A percentile compares a stretch with the other conserved stretches of the same genome.
phyloP scores from a whole-genome alignment of 345 rosid genomes.

The Lenwebbia sp. region DNA sequence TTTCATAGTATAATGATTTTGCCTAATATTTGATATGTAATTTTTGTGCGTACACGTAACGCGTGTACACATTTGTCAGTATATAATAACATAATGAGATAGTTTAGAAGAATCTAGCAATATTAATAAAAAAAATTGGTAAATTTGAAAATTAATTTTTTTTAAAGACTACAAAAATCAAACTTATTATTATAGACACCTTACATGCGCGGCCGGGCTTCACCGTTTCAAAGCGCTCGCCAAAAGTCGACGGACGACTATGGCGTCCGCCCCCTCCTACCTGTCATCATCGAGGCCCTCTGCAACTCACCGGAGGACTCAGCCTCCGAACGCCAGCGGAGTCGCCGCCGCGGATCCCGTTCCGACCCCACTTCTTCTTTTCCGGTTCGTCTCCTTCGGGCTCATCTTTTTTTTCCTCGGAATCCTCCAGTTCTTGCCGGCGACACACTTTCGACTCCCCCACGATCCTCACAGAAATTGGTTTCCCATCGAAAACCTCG shows the following conservation, averaged over 20 bases:
- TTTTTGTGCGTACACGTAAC: too few relatives aligned
- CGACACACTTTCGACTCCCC: conserved; percentile 29
- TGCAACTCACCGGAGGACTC: neutral
- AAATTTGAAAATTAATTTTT: too few relatives aligned
- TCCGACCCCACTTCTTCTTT: conserved; percentile 7
- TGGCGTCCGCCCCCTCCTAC: neutral
- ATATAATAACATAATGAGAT: too few relatives aligned
- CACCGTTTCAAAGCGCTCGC: too few relatives aligned
- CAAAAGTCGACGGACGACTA: too few relatives aligned
- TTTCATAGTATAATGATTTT: too few relatives aligned
- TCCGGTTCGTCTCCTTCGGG: conserved; percentile 12
- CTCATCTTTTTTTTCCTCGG: conserved; percentile 11
- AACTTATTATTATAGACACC: neutral
- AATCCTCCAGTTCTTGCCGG: conserved; percentile 26
- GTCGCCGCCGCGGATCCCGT: neutral
- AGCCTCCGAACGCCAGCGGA: neutral
- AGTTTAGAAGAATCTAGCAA: too few relatives aligned
- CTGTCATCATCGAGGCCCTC: neutral
- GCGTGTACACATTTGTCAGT: too few relatives aligned
- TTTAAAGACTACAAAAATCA: neutral
- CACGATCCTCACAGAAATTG: conserved; percentile 22
- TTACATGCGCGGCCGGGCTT: too few relatives aligned
- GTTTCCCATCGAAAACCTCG: too few relatives aligned
- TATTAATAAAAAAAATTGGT: too few relatives aligned
- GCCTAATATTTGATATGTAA: too few relatives aligned